phyloP scores from a whole-genome alignment of 2,329 filamentous ascomycete genomes.

The Lachnellula arida region DNA sequence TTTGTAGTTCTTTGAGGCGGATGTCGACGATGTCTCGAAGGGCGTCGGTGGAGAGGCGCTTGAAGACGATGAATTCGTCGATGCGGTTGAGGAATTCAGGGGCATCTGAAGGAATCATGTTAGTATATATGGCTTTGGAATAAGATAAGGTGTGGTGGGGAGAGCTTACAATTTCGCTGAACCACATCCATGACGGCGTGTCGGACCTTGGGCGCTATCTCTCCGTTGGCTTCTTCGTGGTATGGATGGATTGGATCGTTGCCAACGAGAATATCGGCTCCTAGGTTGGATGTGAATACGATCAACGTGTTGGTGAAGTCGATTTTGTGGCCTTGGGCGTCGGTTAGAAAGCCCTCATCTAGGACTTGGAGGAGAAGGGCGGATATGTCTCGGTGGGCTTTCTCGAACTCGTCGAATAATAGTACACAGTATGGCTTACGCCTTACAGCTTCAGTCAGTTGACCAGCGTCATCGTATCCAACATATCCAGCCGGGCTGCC shows the following conservation, averaged over 20 bases:
- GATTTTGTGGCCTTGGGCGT: slow-evolving; percentile 92
- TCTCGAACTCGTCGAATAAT: slow-evolving; percentile 96
- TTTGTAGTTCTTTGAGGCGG: slow-evolving; percentile 77
- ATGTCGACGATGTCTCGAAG: slow-evolving; percentile 93
- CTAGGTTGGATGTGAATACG: slow-evolving; percentile 91
- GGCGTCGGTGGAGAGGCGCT: slow-evolving; percentile 71
- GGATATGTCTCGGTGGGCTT: slow-evolving; percentile 92
- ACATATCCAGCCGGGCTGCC: slow-evolving; percentile 90
- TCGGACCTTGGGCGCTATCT: slow-evolving; percentile 69
- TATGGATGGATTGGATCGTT: slow-evolving; percentile 61
- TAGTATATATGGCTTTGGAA: not conserved
- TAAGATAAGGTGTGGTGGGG: not conserved
- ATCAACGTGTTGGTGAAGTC: slow-evolving; percentile 97
- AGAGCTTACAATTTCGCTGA: slow-evolving; percentile 49
- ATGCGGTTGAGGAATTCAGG: slow-evolving; percentile 96
- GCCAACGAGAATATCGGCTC: slow-evolving; percentile 83
- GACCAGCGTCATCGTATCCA: slow-evolving; percentile 93
- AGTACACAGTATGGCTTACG: slow-evolving; percentile 94
- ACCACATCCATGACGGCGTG: slow-evolving; percentile 87
- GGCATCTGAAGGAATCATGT: slow-evolving; percentile 44
- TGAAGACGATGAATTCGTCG: slow-evolving; percentile 96
- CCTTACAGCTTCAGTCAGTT: slow-evolving; percentile 90
- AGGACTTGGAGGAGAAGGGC: slow-evolving; percentile 88
- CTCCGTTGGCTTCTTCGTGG: slow-evolving; percentile 57
- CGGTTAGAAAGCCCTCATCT: slow-evolving; percentile 93